A percentile compares a stretch with the other conserved stretches of the same genome.
These are phyloP conservation scores for Cladobotryum protrusum DNA, from an alignment of 2,329 filamentous ascomycete species.

Conservation along the genomic window DNA sequence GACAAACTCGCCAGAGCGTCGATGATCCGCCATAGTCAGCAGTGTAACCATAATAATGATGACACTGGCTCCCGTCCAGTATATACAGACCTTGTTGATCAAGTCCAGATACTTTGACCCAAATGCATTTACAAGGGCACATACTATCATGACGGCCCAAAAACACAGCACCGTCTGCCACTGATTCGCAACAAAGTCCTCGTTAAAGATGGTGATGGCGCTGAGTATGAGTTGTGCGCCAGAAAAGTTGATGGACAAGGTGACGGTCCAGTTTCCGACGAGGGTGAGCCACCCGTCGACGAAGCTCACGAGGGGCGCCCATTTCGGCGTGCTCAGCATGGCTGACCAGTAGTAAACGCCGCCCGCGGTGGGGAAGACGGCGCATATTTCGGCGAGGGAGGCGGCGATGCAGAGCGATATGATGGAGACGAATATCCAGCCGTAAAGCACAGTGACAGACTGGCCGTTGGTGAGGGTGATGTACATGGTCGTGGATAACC, in stretches of 20 bases:
- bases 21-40: constrained; percentile 53
- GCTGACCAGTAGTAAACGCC: constrained; percentile 72
- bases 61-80: constrained; percentile 67
- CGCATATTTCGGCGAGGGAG: constrained; percentile 66
- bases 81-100: constrained; percentile 65
- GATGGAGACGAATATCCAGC: constrained; percentile 54
- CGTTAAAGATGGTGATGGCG: constrained; percentile 59
- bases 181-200: constrained; percentile 49
- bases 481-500: constrained; percentile 42
- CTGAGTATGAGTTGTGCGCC: constrained; percentile 64
- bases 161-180: constrained; percentile 76
- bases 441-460: constrained; percentile 68
- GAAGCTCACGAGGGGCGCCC: constrained; percentile 60
- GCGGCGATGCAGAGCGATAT: constrained; percentile 68
- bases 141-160: constrained; percentile 57
- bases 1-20: constrained; percentile 58
- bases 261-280: constrained; percentile 65
- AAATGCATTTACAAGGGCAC: constrained; percentile 63
- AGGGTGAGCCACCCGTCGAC: constrained; percentile 69
- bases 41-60: constrained; percentile 64
- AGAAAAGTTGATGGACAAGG: constrained; percentile 64
- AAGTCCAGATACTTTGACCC: constrained; percentile 52
- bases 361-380: constrained; percentile 55
- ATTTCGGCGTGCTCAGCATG: constrained; percentile 54
- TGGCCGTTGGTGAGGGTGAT: constrained; percentile 64